phyloP scores from a whole-genome alignment of 352 stramenopile genomes.

The Globisporangium iwayamae region DNA sequence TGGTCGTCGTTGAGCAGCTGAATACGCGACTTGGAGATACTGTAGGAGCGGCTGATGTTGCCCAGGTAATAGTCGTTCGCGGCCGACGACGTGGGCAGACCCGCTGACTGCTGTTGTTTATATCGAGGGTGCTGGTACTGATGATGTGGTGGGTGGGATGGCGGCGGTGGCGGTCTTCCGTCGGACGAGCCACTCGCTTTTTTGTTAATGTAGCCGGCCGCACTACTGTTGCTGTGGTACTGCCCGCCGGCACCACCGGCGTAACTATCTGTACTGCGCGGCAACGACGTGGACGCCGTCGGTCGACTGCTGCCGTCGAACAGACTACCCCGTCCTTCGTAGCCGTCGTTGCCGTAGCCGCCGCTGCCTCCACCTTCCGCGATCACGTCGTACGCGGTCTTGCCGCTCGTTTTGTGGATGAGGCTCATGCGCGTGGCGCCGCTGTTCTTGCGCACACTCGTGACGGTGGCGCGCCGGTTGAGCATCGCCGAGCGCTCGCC shows the following conservation, averaged over 20 bases:
- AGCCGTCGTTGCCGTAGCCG: neutral
- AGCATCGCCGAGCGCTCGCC: conserved; percentile 15
- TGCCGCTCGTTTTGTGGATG: conserved; percentile 18
- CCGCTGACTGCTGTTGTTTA: neutral
- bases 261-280: neutral
- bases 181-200: conserved; percentile 7
- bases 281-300: conserved; percentile 4
- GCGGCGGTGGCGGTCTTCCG: neutral
- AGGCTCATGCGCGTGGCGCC: conserved; percentile 15
- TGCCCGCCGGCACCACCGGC: neutral
- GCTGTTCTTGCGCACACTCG: conserved; percentile 16
- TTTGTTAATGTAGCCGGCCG: conserved; percentile 1
- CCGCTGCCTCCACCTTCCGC: conserved; percentile 14
- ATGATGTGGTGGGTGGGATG: neutral
- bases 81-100: neutral
- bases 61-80: conserved; percentile 20
- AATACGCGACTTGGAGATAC: conserved; percentile 22
- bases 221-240: conserved; percentile 9
- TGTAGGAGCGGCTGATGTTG: conserved; percentile 17
- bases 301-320: conserved; percentile 14
- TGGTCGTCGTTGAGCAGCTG: conserved; percentile 22
- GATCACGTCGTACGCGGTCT: conserved; percentile 19
- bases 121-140: neutral
- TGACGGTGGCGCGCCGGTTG: conserved; percentile 20
- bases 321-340: conserved; percentile 14